Evolutionary conservation across 257 asterid species (phyloP).

Genomic region (Nicotiana knightiana): DNA sequence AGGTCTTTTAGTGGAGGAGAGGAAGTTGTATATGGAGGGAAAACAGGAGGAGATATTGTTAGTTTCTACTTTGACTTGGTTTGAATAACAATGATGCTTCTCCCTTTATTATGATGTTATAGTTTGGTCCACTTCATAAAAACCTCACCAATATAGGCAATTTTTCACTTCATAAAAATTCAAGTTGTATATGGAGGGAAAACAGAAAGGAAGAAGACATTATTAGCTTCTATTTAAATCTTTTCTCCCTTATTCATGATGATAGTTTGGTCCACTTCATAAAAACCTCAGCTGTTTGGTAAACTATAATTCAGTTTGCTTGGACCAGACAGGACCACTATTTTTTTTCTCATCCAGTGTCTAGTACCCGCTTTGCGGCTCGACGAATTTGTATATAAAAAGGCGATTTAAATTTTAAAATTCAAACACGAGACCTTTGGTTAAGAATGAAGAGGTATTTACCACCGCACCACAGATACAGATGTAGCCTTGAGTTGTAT

Average conservation of each 20-base stretch:
- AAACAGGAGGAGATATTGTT: background rate
- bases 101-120: background rate
- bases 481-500: too few relatives aligned
- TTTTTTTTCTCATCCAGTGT: too few relatives aligned
- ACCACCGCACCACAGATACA: accelerated
- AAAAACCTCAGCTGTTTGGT: background rate
- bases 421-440: accelerated
- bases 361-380: too few relatives aligned
- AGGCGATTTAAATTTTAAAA: too few relatives aligned
- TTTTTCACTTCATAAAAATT: too few relatives aligned
- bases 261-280: background rate
- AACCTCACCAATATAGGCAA: background rate
- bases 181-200: background rate
- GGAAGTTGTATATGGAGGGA: background rate
- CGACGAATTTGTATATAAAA: too few relatives aligned
- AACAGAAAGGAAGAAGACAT: background rate
- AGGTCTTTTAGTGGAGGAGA: background rate
- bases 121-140: background rate
- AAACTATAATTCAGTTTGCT: background rate
- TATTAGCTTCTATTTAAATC: background rate
- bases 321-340: background rate
- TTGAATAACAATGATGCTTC: background rate
- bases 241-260: background rate
- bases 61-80: background rate
- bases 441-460: too few relatives aligned